These are phyloP conservation scores for Sicyos baderoa DNA, from an alignment of 306 rosid genomes.

Conservation along the genomic window DNA sequence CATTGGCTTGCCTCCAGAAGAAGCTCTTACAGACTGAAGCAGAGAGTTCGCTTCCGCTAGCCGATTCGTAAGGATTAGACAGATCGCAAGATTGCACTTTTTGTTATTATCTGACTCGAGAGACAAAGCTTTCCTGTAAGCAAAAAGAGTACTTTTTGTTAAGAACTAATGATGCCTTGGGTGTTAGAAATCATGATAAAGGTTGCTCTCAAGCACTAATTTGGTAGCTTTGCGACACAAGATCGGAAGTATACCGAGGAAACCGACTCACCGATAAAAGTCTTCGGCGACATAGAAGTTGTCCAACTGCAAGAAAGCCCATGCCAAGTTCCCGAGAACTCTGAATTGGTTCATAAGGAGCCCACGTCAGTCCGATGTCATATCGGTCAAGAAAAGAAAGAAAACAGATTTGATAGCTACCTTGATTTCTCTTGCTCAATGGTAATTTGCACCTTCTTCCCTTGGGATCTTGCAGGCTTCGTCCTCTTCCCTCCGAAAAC, in stretches of 20 bases:
- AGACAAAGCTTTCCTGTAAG: slow-evolving; percentile 60
- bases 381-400: slow-evolving; percentile 6
- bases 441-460: slow-evolving; percentile 78
- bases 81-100: slow-evolving; percentile 85
- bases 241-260: neutral
- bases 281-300: slow-evolving; percentile 62
- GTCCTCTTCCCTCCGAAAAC: slow-evolving; percentile 64
- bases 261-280: slow-evolving; percentile 44
- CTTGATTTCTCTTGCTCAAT: slow-evolving; percentile 82
- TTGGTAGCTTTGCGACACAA: neutral
- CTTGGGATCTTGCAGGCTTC: slow-evolving; percentile 80
- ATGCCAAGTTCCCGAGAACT: slow-evolving; percentile 85
- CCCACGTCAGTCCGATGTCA: neutral
- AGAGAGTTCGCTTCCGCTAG: slow-evolving; percentile 65
- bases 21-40: slow-evolving; percentile 57
- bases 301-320: slow-evolving; percentile 83
- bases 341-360: slow-evolving; percentile 24
- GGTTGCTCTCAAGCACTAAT: neutral
- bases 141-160: neutral
- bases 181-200: neutral
- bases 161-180: neutral
- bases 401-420: slow-evolving; percentile 27
- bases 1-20: slow-evolving; percentile 54
- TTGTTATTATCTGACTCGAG: slow-evolving; percentile 79
- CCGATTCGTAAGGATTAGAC: slow-evolving; percentile 67